Evolutionary conservation across 306 rosid genomes (phyloP).

Genomic region (Styphnolobium japonicum): DNA sequence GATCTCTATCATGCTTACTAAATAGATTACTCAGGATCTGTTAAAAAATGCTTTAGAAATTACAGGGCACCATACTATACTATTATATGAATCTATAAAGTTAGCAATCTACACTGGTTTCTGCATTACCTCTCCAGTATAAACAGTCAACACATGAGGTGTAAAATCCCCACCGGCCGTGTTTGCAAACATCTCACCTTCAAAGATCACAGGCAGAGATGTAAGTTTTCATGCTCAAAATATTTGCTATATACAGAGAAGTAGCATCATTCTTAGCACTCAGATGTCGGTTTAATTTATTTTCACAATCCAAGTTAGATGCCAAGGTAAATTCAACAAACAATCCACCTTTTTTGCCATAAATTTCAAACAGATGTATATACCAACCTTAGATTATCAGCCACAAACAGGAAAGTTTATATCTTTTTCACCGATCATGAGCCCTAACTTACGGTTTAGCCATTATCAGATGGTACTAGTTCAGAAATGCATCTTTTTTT

Average conservation of each 20-base stretch:
- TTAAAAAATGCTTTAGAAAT: not conserved
- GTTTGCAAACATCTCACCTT: constrained; percentile 59
- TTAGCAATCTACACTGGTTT: not conserved
- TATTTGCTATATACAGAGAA: not conserved
- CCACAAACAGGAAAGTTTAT: constrained; percentile 24
- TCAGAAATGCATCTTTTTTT: not conserved
- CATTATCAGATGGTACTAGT: constrained; percentile 7
- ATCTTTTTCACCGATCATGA: constrained; percentile 19
- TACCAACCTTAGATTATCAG: not conserved
- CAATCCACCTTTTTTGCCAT: not conserved
- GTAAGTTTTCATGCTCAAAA: constrained; percentile 11
- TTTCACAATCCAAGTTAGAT: not conserved
- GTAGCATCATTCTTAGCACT: no score
- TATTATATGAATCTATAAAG: not conserved
- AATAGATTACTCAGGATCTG: constrained; percentile 41
- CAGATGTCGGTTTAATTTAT: not conserved
- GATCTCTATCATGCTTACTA: constrained; percentile 11
- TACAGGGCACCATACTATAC: not conserved
- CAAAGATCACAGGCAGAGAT: constrained; percentile 39
- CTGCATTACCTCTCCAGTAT: constrained; percentile 70
- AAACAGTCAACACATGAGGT: constrained; percentile 66
- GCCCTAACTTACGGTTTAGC: constrained; percentile 3
- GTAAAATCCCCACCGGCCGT: constrained; percentile 64
- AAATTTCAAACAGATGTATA: not conserved
- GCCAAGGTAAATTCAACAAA: not conserved